Evolutionary conservation across 768 basidiomycete genomes (phyloP), one percentile per base, ranked within the genome.

Genomic region (Pleurotus salmoneostramineus): DNA sequence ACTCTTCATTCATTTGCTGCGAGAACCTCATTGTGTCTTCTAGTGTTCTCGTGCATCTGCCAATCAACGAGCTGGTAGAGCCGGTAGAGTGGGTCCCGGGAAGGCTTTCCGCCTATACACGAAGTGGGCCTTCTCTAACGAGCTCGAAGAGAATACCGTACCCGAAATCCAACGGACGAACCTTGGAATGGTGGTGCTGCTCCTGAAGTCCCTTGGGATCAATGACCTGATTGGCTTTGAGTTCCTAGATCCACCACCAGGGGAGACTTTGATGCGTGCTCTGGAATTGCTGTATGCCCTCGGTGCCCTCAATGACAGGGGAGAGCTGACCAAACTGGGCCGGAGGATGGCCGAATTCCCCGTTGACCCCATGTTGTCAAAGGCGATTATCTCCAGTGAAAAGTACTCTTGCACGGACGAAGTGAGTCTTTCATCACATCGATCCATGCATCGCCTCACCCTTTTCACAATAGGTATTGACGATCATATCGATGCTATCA

Each of bases 151-250:
- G 64, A 96, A 97, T 69, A 98, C 97, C 0, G 89, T 98, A 0
- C 97, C 97, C 17, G 97, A 99, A 72, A 99, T 99, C 57, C 97
- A 98, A 67, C 86, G 97, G n/a, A 98, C 97, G 15, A 99, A 98
- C 68, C 77, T 99, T 50, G 95, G 91, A 51, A 94, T 90, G 85
- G 95, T 95, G 10, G 95, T 99, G 4, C 78, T 99, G 14, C 74
- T 98, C 63, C 83, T 99, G 59, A 99, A 99, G 71, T 96, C 93
- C 0, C 78, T 99, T 42, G 97, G 97, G 31, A 98, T 99, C 77
- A 99, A 99, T 69, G 93, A 99, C 72, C 84, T 98, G 31, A 91
- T 99, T 63, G 93, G 93, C 15, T 99, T 99, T 68, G 97, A 99
- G 73, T 99, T 99, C 71, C 86, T 99, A 75, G 96, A 98, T 66